Base-by-base conservation (phyloP, 495 filamentous ascomycete genomes). In the Aspergillus carlsbadensis region DNA sequence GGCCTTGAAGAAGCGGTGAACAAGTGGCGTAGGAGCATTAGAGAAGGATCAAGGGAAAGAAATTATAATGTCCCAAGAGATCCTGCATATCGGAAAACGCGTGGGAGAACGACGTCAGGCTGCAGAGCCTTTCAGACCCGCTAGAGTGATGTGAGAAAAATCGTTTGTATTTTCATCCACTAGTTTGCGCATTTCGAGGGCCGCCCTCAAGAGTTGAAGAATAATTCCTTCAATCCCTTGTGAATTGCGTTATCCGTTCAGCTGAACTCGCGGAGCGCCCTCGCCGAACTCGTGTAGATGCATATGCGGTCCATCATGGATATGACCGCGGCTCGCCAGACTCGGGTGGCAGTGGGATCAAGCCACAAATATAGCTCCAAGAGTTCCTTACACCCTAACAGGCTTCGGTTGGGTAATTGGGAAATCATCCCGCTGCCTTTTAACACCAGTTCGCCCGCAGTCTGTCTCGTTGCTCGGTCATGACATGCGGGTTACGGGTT, bases 1-100 rank as follows among this genome's bases (percentile, higher is more conserved):
- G 46, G n/a, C 37, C 29, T 22, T 7, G 53, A 65, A 63, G 58
- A 39, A 62, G 62, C 62, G 62, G 62, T 63, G 62, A 60, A 52
- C 58, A 48, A 45, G 33, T 17, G 15, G 18, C 35, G 50, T 21
- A 17, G 26, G 39, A 46, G 40, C 21, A 42, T 11, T 14, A 31
- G 37, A 43, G n/a, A 34, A 18, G 22, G 51, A 53, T 39, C 42
- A 43, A 46, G 48, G 26, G 48, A 22, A 53, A 59, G 40, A 50
- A 36, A 31, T 22, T 48, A 47, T 18, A 21, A 49, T 13, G 15
- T 37, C 22, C 21, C 42, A 33, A 41, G 44, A 47, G 33, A 36
- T 45, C 40, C 24, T 50, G 57, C 17, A 49, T 37, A 18, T 52
- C 33, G 15, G 21, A 35, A 14, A n/a, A 6, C 37, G 11, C 14